Base-by-base conservation (phyloP, 768 basidiomycete genomes). In the Crucibulum laeve region DNA sequence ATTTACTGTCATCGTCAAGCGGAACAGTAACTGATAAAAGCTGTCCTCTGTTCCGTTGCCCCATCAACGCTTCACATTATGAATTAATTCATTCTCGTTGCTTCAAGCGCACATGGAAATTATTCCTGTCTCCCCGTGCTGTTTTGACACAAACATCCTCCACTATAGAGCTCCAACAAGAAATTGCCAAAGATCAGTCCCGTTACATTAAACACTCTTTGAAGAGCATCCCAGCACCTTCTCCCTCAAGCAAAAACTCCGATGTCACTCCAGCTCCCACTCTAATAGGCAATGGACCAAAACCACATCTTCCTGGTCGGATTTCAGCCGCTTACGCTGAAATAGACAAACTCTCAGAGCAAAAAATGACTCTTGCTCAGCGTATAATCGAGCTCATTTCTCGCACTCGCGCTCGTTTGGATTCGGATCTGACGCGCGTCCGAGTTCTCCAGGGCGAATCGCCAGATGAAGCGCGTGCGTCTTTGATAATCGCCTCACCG, bases 351-450 rank as follows among this genome's bases (percentile, higher is more conserved):
- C 60, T 73, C 2, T 54, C 64, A 8, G 50, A 56, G 7, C 69
- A 74, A 43, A 73, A 73, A 52, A 52, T 67, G 18, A 50, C 40
- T 5, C 58, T 73, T 8, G 66, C 69, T 0, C 61, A 70, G 45
- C 62, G 62, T 4, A 61, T 75, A n/a, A 60, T 73, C 44, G 62
- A 65, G 14, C 60, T 73, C 14, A 47, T 74, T n/a, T 58, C 54
- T 2, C 58, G 67, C 13, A 69, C 70, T 5, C 62, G 64, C 17
- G 62, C 69, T 17, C 62, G 71, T 22, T 63, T 76, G 13, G 73
- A 73, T 44, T 55, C 62, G 11, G 74, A 76, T 49, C 53, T 76
- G 26, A 50, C 50, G 8, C 63, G 61, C 44, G 68, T 70, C 14
- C 58, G 65, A 10, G 48, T 63, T 4, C 56, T 71, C n/a, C 67